Evolutionary conservation across 2,329 filamentous ascomycete genomes (phyloP).

Genomic region (Pseudopyrenochaeta lycopersici): DNA sequence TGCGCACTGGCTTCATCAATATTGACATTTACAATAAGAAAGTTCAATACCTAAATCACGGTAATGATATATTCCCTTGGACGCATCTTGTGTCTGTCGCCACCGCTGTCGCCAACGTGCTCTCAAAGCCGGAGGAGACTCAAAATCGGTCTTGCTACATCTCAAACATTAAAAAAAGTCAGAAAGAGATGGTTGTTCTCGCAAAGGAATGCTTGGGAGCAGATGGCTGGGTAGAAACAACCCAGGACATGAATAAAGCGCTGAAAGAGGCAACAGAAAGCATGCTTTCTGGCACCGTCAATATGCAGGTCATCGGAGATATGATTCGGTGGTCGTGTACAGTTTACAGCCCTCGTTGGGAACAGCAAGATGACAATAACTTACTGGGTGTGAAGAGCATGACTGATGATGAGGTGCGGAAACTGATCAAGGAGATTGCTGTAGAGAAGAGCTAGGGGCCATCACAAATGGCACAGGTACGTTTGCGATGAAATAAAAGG

Average conservation of each 20-base stretch:
- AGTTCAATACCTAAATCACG: slow-evolving; percentile 11
- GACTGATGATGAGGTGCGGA: slow-evolving; percentile 4
- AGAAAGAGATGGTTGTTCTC: slow-evolving; percentile 13
- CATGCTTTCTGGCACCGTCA: slow-evolving; percentile 5
- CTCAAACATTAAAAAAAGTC: slow-evolving; percentile 12
- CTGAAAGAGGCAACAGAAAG: slow-evolving; percentile 1
- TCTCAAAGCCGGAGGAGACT: slow-evolving; percentile 9
- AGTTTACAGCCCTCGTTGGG: slow-evolving; percentile 2
- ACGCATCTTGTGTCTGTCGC: slow-evolving; percentile 7
- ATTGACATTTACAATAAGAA: slow-evolving; percentile 12
- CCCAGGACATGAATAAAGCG: slow-evolving; percentile 1
- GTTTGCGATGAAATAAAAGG: too few relatives aligned
- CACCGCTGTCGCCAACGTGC: slow-evolving; percentile 5
- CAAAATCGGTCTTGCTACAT: slow-evolving; percentile 16
- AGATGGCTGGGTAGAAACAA: slow-evolving; percentile 10
- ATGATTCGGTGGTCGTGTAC: slow-evolving; percentile 12
- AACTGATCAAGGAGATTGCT: slow-evolving; percentile 2
- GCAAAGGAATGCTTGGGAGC: slow-evolving; percentile 9
- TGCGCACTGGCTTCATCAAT: slow-evolving; percentile 13
- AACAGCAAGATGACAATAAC: slow-evolving; percentile 9
- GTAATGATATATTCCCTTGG: slow-evolving; percentile 6
- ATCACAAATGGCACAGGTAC: too few relatives aligned
- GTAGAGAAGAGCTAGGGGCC: neutral
- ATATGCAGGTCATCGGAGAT: slow-evolving; percentile 10
- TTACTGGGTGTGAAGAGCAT: slow-evolving; percentile 5